Evolutionary conservation across 257 asterid genomes (phyloP).

Genomic region (Solanum acaule): DNA sequence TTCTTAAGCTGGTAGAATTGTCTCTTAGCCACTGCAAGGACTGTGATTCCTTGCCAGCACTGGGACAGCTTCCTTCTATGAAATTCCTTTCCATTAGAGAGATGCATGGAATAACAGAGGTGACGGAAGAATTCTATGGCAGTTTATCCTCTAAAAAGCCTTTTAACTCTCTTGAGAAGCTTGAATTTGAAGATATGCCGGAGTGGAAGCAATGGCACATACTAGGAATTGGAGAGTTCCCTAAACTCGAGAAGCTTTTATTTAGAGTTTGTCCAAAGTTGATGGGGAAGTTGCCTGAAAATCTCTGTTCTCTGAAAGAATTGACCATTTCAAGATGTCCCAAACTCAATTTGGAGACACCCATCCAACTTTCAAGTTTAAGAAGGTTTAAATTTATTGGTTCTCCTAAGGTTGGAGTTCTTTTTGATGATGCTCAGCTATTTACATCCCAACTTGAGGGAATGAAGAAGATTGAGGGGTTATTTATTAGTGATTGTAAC

Average conservation of each 20-base stretch:
- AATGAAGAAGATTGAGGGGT: too few species aligned
- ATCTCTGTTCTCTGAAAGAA: not conserved
- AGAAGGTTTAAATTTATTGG: too few species aligned
- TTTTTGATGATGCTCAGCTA: too few species aligned
- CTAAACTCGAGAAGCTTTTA: not conserved
- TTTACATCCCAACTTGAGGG: too few species aligned
- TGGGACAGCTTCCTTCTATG: not conserved
- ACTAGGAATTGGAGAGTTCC: not conserved
- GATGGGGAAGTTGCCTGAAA: not conserved
- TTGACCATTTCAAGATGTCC: not conserved
- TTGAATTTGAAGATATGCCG: not conserved
- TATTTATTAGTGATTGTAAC: too few species aligned
- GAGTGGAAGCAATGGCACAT: not conserved
- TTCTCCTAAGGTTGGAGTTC: too few species aligned
- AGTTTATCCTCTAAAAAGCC: not conserved
- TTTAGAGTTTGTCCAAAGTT: not conserved
- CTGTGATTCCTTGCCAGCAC: not conserved
- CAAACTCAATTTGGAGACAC: not conserved
- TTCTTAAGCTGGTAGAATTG: not conserved
- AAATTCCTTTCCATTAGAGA: not conserved
- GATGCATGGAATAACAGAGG: not conserved
- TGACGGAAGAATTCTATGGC: not conserved
- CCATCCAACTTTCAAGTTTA: not conserved
- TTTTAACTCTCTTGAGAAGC: not conserved
- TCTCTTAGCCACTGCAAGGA: not conserved